These are phyloP conservation scores for Gigaspora rosea DNA, from an alignment of 192 early-diverging fungal genomes.

Conservation along the genomic window DNA sequence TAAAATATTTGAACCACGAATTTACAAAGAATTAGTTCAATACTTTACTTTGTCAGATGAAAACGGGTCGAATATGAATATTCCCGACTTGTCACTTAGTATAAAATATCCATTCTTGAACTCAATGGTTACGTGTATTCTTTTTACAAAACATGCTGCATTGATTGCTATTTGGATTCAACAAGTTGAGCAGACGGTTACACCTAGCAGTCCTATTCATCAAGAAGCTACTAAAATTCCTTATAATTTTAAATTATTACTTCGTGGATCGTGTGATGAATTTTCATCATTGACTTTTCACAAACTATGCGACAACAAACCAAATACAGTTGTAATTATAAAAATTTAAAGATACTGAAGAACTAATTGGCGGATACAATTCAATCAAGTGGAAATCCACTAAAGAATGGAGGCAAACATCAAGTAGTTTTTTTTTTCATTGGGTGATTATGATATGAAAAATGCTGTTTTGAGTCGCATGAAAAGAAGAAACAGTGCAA, in stretches of 20 bases:
- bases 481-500: not conserved
- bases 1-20: not conserved
- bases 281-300: not conserved
- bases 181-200: not conserved
- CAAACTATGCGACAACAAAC: conserved; percentile 6
- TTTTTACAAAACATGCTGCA: not conserved
- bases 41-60: not conserved
- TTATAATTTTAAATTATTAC: not conserved
- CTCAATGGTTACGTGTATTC: not conserved
- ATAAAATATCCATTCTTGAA: not conserved
- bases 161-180: conserved; percentile 1
- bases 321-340: not conserved
- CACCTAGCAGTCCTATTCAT: not conserved
- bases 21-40: not conserved
- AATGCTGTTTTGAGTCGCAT: not conserved
- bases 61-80: not conserved
- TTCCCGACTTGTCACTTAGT: not conserved
- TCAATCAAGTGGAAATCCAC: not conserved
- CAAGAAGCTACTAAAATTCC: not conserved
- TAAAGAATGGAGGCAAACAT: not conserved
- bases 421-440: conserved; percentile 13
- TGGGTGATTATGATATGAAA: not conserved
- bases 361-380: conserved; percentile 12
- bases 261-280: conserved; percentile 17
- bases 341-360: not conserved